phyloP scores from a whole-genome alignment of 2,329 filamentous ascomycete species.

The Cryphonectria nitschkei region DNA sequence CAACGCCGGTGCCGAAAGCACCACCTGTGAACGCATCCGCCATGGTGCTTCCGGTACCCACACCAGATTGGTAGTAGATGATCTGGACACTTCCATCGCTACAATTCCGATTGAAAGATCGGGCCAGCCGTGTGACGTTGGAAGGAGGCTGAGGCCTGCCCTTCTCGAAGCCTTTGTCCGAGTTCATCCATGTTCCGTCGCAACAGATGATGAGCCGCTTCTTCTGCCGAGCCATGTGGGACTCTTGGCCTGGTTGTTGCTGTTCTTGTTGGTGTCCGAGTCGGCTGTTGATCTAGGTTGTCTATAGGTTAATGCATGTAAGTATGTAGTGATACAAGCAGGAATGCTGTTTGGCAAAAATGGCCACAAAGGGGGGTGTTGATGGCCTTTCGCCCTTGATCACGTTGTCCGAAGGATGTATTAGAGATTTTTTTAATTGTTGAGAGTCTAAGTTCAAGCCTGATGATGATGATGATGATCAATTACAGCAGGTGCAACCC shows the following conservation, averaged over 20 bases:
- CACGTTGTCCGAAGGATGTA: background rate
- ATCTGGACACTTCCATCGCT: constrained; percentile 59
- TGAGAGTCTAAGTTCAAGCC: background rate
- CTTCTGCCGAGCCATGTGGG: constrained; percentile 27
- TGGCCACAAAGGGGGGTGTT: no score
- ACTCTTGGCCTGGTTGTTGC: background rate
- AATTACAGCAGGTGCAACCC: background rate
- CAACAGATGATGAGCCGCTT: constrained; percentile 58
- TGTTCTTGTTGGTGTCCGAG: background rate
- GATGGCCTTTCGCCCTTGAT: no score
- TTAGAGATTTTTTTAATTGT: background rate
- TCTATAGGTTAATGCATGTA: constrained; percentile 13
- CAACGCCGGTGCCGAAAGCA: constrained; percentile 58
- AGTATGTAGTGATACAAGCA: constrained; percentile 2
- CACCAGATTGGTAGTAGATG: constrained; percentile 64
- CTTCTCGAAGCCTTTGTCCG: constrained; percentile 52
- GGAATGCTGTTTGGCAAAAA: background rate
- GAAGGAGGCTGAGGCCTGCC: constrained; percentile 56
- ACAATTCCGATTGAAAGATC: constrained; percentile 57
- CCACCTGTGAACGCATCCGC: constrained; percentile 58
- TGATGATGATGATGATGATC: background rate
- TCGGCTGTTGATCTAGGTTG: background rate
- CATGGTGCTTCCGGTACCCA: constrained; percentile 56
- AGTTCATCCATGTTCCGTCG: constrained; percentile 59
- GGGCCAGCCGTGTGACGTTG: constrained; percentile 64